Percentiles rank a stretch among this genome's conserved stretches.
phyloP scores from a whole-genome alignment of 164 flowering plant genomes.

The Vitis amurensis region DNA sequence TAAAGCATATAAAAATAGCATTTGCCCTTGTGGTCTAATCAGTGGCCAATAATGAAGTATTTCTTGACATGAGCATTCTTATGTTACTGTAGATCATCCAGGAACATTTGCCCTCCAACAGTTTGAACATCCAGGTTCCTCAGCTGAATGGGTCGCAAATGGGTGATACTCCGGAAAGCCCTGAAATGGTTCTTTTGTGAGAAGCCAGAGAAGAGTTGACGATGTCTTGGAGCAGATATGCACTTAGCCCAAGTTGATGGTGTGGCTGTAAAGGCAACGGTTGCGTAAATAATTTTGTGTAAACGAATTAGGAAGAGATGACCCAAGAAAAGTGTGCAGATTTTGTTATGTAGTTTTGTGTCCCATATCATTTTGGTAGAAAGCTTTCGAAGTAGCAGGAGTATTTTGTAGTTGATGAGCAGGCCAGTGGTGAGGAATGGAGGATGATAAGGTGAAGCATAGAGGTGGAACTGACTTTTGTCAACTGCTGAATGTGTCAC shows the following conservation, averaged over 20 bases:
- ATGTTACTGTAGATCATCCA: slow-evolving; percentile 18
- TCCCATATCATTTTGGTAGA: neutral
- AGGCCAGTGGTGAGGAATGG: slow-evolving; percentile 11
- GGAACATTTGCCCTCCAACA: slow-evolving; percentile 28
- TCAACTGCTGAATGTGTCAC: slow-evolving; percentile 9
- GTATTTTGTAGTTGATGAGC: slow-evolving; percentile 13
- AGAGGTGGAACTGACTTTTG: slow-evolving; percentile 3
- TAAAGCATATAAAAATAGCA: too few species aligned
- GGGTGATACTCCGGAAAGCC: slow-evolving; percentile 22
- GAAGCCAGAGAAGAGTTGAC: slow-evolving; percentile 12
- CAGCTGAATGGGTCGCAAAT: slow-evolving; percentile 22
- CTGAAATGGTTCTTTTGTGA: slow-evolving; percentile 7
- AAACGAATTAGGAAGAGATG: slow-evolving; percentile 11
- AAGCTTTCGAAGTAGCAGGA: slow-evolving; percentile 22
- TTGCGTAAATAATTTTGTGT: slow-evolving; percentile 20
- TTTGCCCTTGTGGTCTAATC: too few species aligned
- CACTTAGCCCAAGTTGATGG: neutral
- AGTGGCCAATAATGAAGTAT: too few species aligned
- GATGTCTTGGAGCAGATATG: neutral
- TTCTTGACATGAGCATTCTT: too few species aligned
- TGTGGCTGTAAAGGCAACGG: slow-evolving; percentile 9
- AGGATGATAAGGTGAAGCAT: slow-evolving; percentile 20
- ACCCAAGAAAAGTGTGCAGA: slow-evolving; percentile 10
- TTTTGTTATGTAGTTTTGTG: slow-evolving; percentile 17
- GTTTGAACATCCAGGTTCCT: slow-evolving; percentile 23